Percentiles rank a stretch among this genome's conserved stretches.
These are phyloP conservation scores for Forsythia viridissima DNA, from an alignment of 257 asterid genomes.

Conservation along the genomic window DNA sequence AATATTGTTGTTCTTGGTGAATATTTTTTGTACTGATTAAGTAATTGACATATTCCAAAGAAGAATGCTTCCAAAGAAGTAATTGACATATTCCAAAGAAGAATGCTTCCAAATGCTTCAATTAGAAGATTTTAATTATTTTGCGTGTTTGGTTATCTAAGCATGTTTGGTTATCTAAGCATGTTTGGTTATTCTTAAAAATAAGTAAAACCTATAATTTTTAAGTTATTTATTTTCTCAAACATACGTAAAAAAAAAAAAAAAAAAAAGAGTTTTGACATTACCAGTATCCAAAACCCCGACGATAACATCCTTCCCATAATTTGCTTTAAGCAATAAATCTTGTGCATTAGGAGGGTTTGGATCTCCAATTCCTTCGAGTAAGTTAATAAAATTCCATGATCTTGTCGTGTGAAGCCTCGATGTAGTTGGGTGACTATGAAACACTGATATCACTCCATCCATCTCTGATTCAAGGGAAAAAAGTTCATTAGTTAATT, in stretches of 20 bases:
- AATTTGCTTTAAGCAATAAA: slow-evolving; percentile 28
- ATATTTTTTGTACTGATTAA: too few relatives aligned
- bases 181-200: too few relatives aligned
- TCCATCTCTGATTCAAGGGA: slow-evolving; percentile 39
- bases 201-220: too few relatives aligned
- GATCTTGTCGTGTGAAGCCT: slow-evolving; percentile 55
- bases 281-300: slow-evolving; percentile 47
- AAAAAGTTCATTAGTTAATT: background rate
- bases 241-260: background rate
- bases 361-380: slow-evolving; percentile 35
- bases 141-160: too few relatives aligned
- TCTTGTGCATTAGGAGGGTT: slow-evolving; percentile 18
- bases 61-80: too few relatives aligned
- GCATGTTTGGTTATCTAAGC: too few relatives aligned
- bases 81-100: too few relatives aligned
- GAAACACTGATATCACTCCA: slow-evolving; percentile 48
- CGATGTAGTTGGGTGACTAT: slow-evolving; percentile 33
- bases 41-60: too few relatives aligned
- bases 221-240: too few relatives aligned
- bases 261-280: background rate
- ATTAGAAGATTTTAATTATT: too few relatives aligned
- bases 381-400: slow-evolving; percentile 44
- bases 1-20: too few relatives aligned
- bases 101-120: too few relatives aligned
- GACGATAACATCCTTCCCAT: slow-evolving; percentile 36